These are phyloP conservation scores for Pleurostoma richardsiae DNA, from an alignment of 2,329 filamentous ascomycete species.

Conservation along the genomic window DNA sequence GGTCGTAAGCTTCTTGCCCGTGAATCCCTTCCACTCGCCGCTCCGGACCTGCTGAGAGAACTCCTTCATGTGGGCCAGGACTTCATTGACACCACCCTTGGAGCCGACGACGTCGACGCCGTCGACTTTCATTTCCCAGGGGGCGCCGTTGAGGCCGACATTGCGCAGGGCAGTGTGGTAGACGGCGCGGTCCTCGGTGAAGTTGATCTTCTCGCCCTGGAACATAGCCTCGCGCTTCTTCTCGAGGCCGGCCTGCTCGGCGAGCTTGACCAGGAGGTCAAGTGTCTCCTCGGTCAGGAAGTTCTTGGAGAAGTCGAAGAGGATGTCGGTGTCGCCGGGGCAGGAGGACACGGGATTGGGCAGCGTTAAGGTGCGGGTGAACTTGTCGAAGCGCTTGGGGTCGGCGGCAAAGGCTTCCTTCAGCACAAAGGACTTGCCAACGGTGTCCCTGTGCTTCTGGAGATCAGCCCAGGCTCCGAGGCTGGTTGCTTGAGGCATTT, in stretches of 20 bases:
- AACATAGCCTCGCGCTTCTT: conserved; percentile 98
- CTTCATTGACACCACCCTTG: conserved; percentile 81
- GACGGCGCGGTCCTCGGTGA: conserved; percentile 93
- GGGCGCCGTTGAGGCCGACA: conserved; percentile 48
- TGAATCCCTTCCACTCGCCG: conserved; percentile 95
- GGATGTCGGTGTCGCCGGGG: conserved; percentile 63
- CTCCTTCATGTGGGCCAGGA: conserved; percentile 96
- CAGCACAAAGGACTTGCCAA: conserved; percentile 85
- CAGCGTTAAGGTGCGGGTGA: conserved; percentile 81
- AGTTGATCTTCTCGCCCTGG: conserved; percentile 97
- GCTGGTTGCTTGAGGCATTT: conserved; percentile 78
- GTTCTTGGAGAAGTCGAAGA: conserved; percentile 99
- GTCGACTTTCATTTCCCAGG: conserved; percentile 78
- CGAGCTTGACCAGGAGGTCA: conserved; percentile 79
- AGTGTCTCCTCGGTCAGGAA: conserved; percentile 92
- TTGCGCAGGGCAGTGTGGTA: conserved; percentile 95
- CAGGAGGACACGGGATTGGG: conserved; percentile 63
- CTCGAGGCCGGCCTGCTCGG: conserved; percentile 85
- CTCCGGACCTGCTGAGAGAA: conserved; percentile 93
- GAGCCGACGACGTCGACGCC: conserved; percentile 89
- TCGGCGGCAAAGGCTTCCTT: conserved; percentile 92
- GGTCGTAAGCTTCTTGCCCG: conserved; percentile 93
- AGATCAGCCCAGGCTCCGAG: conserved; percentile 86
- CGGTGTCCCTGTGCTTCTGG: conserved; percentile 79
- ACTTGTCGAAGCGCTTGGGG: conserved; percentile 82